Percentiles rank a stretch among this genome's conserved stretches.
Evolutionary conservation across 2,329 filamentous ascomycete species (phyloP).

Genomic region (Rhynchosporium graminicola): DNA sequence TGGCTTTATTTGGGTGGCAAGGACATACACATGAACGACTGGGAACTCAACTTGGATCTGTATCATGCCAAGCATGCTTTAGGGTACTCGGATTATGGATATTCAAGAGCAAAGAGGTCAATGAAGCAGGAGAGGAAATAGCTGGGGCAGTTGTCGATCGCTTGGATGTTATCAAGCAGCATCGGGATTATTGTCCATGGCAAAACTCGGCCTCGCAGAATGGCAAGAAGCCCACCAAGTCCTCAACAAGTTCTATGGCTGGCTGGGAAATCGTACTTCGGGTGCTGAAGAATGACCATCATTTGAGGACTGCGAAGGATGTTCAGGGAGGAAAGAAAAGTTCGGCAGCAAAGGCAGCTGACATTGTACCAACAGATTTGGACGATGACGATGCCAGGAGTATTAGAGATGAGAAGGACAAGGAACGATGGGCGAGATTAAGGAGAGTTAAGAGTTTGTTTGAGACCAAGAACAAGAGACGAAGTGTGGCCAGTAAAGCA

Average conservation of each 20-base stretch:
- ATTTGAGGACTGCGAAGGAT: conserved; percentile 31
- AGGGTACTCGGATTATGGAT: conserved; percentile 91
- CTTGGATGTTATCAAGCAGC: conserved; percentile 70
- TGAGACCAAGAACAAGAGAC: conserved; percentile 59
- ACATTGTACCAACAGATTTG: conserved; percentile 27
- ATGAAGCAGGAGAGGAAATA: conserved; percentile 52
- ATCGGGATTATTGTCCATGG: conserved; percentile 86
- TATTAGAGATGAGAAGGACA: conserved; percentile 61
- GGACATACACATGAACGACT: conserved; percentile 44
- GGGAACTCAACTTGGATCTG: conserved; percentile 46
- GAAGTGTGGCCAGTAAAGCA: conserved; percentile 15
- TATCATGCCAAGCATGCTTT: conserved; percentile 77
- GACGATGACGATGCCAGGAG: conserved; percentile 43
- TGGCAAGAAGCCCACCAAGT: conserved; percentile 38
- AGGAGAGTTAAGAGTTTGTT: conserved; percentile 72
- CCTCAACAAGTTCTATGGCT: conserved; percentile 42
- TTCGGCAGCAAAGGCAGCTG: conserved; percentile 15
- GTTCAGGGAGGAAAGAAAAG: conserved; percentile 19
- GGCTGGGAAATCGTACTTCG: conserved; percentile 58
- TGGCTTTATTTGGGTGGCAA: conserved; percentile 78
- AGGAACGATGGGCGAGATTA: conserved; percentile 72
- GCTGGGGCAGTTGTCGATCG: conserved; percentile 61
- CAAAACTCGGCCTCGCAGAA: conserved; percentile 65
- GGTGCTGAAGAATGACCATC: conserved; percentile 58
- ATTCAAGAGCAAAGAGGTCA: conserved; percentile 75